phyloP scores from a whole-genome alignment of 2,329 filamentous ascomycete genomes.

The Tolypocladium nubicola region DNA sequence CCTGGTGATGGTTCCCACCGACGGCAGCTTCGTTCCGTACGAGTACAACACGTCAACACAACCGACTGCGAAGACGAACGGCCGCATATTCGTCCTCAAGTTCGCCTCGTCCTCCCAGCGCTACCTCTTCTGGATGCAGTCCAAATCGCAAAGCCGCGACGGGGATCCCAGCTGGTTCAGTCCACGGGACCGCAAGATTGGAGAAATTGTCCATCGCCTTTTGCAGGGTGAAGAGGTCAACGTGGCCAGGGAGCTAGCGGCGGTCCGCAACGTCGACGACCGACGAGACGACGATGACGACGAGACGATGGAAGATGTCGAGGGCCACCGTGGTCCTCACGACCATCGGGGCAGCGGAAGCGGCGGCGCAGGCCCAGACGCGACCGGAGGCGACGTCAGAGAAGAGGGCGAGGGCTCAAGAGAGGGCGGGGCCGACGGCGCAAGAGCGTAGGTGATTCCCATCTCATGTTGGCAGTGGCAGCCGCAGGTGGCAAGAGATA shows the following conservation, averaged over 20 bases:
- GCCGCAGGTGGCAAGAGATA: slow-evolving; percentile 3
- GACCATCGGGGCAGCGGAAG: slow-evolving; percentile 50
- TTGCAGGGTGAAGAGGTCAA: slow-evolving; percentile 85
- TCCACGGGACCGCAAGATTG: slow-evolving; percentile 75
- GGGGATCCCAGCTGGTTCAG: slow-evolving; percentile 72
- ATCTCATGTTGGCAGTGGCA: slow-evolving; percentile 14
- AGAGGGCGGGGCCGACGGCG: slow-evolving; percentile 91
- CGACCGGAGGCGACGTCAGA: slow-evolving; percentile 83
- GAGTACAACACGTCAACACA: slow-evolving; percentile 47
- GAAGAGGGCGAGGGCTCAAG: slow-evolving; percentile 81
- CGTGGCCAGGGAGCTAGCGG: slow-evolving; percentile 60
- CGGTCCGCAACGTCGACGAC: slow-evolving; percentile 42
- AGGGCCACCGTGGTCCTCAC: slow-evolving; percentile 50
- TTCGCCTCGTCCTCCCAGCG: slow-evolving; percentile 87
- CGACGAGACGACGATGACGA: slow-evolving; percentile 49
- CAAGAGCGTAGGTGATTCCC: slow-evolving; percentile 87
- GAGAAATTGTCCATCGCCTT: slow-evolving; percentile 73
- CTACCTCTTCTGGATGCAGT: slow-evolving; percentile 94
- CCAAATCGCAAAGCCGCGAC: slow-evolving; percentile 63
- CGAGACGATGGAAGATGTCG: slow-evolving; percentile 46
- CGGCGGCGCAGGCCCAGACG: slow-evolving; percentile 75
- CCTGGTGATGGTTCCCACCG: slow-evolving; percentile 84
- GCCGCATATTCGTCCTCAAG: slow-evolving; percentile 86
- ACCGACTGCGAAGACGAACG: slow-evolving; percentile 59
- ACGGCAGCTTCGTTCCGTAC: slow-evolving; percentile 81